Percentiles rank a stretch among this genome's conserved stretches.
Conservation (phyloP, 371 early-diverging fungal species). For the Mortierella sp. region DNA sequence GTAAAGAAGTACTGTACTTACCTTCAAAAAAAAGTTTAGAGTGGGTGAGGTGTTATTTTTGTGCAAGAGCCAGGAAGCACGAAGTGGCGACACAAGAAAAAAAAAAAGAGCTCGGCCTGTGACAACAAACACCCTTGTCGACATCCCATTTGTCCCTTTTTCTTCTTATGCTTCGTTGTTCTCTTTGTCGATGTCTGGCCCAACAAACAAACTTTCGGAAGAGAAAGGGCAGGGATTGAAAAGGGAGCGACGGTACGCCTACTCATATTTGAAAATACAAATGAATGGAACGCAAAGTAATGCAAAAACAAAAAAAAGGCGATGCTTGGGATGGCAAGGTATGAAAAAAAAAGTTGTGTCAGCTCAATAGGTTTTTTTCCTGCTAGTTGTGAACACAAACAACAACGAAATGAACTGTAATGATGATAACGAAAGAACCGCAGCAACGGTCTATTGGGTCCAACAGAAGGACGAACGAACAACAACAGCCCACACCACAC, state of each 20-base stretch:
- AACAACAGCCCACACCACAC: slow-evolving; percentile 6
- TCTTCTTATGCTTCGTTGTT: background rate
- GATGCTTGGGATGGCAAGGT: background rate
- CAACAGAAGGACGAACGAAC: background rate
- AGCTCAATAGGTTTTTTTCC: background rate
- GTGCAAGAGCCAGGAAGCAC: slow-evolving; percentile 42
- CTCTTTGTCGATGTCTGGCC: background rate
- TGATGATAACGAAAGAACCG: background rate
- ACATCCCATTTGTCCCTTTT: background rate
- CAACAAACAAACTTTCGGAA: slow-evolving; percentile 14
- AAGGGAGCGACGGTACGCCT: background rate
- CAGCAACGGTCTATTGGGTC: background rate
- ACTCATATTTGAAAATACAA: background rate
- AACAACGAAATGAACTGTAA: slow-evolving; percentile 4
- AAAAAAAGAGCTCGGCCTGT: background rate
- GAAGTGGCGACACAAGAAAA: slow-evolving; percentile 12
- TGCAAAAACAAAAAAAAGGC: background rate
- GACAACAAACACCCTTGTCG: background rate
- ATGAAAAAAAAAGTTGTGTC: background rate
- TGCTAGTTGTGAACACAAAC: background rate
- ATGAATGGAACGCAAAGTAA: background rate
- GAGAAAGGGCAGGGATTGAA: no score
- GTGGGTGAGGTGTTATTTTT: background rate
- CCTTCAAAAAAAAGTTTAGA: background rate
- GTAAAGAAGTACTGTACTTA: background rate